Percentiles rank a stretch among this genome's conserved stretches.
Evolutionary conservation across 495 filamentous ascomycete genomes (phyloP).

Genomic region (Talaromyces stipitatus): DNA sequence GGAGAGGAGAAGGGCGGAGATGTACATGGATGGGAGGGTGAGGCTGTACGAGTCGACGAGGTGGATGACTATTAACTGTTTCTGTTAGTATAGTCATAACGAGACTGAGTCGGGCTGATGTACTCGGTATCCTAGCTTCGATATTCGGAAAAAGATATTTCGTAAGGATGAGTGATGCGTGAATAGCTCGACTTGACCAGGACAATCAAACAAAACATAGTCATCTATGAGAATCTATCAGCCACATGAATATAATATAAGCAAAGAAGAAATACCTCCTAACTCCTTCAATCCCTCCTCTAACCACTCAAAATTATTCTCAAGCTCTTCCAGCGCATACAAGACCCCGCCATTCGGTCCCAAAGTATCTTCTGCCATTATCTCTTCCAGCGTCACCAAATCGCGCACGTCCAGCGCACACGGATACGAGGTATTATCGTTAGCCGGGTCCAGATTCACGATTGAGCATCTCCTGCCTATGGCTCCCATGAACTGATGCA

Average conservation of each 20-base stretch:
- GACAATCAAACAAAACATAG: constrained; percentile 93
- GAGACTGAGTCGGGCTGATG: constrained; percentile 20
- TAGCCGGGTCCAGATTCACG: constrained; percentile 95
- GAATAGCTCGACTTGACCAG: constrained; percentile 93
- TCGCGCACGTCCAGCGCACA: constrained; percentile 87
- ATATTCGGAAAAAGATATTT: constrained; percentile 81
- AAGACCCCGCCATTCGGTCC: constrained; percentile 89
- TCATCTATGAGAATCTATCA: constrained; percentile 50
- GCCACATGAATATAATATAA: background rate
- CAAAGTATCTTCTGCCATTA: constrained; percentile 87
- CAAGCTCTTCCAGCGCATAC: constrained; percentile 92
- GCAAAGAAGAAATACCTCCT: constrained; percentile 33
- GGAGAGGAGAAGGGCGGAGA: constrained; percentile 85
- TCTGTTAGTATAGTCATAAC: background rate
- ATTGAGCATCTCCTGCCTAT: constrained; percentile 91
- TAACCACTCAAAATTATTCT: constrained; percentile 85
- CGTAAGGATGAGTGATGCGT: constrained; percentile 86
- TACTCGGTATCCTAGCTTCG: constrained; percentile 91
- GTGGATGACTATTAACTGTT: constrained; percentile 80
- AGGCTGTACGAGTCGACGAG: constrained; percentile 88
- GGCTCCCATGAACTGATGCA: constrained; percentile 94
- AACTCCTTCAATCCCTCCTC: constrained; percentile 68
- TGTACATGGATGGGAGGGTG: constrained; percentile 85
- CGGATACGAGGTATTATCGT: constrained; percentile 59
- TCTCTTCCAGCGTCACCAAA: constrained; percentile 81